These are phyloP conservation scores for Pichia sp. DNA, from an alignment of 1,139 yeast genomes.

Conservation along the genomic window DNA sequence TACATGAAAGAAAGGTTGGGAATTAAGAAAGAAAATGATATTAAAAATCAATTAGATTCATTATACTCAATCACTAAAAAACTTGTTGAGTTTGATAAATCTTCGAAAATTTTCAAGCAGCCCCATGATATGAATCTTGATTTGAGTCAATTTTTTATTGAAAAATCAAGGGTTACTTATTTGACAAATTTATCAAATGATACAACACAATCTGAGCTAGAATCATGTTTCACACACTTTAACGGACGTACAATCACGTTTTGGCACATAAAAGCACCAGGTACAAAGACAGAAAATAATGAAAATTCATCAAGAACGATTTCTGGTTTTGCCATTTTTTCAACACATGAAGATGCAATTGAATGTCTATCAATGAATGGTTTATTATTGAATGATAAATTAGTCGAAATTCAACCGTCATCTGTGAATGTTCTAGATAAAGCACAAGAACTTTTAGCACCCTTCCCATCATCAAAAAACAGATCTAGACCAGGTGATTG, in stretches of 20 bases:
- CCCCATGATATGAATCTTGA: constrained; percentile 77
- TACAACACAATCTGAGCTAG: constrained; percentile 85
- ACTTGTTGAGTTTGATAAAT: constrained; percentile 27
- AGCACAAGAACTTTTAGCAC: constrained; percentile 73
- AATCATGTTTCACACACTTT: constrained; percentile 83
- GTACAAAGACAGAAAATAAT: not conserved
- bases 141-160: constrained; percentile 57
- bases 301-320: constrained; percentile 10
- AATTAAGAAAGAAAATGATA: constrained; percentile 26
- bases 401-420: constrained; percentile 83
- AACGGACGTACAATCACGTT: constrained; percentile 85
- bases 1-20: constrained; percentile 3
- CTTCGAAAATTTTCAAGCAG: constrained; percentile 40
- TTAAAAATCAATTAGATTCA: constrained; percentile 26
- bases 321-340: constrained; percentile 80
- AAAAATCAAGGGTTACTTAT: constrained; percentile 72
- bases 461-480: constrained; percentile 84
- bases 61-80: constrained; percentile 43
- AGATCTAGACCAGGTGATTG: constrained; percentile 96
- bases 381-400: constrained; percentile 62
- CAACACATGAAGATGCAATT: constrained; percentile 79
- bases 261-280: constrained; percentile 72
- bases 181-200: constrained; percentile 75
- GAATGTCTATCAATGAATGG: constrained; percentile 79
- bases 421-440: constrained; percentile 68